Base-by-base conservation (phyloP, 176 grass and related monocot species). In the Alloteropsis semialata region DNA sequence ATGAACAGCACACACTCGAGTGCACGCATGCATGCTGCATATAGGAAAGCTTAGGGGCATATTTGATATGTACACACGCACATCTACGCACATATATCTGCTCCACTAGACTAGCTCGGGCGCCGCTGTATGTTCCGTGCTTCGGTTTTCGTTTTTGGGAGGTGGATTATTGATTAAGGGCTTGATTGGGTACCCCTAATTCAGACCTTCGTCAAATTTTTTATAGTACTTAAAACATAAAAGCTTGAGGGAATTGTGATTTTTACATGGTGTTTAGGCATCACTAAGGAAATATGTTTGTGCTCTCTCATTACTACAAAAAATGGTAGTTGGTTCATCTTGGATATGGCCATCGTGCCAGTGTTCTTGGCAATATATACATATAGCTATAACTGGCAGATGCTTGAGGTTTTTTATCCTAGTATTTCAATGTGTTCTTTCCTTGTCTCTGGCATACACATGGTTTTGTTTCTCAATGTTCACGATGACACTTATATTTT, bases 401-500 rank as follows among this genome's bases (percentile, higher is more conserved):
- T 18, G 45, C 42, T 80, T 22, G 2, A 32, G 49, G 1, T 65
- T 74, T 79, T 19, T 9, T 80, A 13, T 80, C 25, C 30, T 60
- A 16, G 4, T 68, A 28, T 27, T 73, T 45, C 48, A 86, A 36
- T 85, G 41, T 65, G 6, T 74, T 50, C n/a, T 81, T 27, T 24
- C 15, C 38, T 21, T 58, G 9, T 73, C 19, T 25, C 17, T 51
- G 19, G 8, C 38, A 1, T 70, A 37, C 22, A 77, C 24, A 53
- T 67, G 29, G 0, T 59, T 62, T 22, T 67, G 41, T 58, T 72
- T 77, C 53, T 30, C 12, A 71, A 57, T 9, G 59, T 68, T 55
- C 21, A 3, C 38, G n/a, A n/a, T 72, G 38, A 42, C 39, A 5
- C 41, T 76, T 75, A 13, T 72, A 74, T 64, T 84, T 89, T 54